phyloP scores from a whole-genome alignment of 2,329 filamentous ascomycete genomes.

The Biscogniauxia marginata region DNA sequence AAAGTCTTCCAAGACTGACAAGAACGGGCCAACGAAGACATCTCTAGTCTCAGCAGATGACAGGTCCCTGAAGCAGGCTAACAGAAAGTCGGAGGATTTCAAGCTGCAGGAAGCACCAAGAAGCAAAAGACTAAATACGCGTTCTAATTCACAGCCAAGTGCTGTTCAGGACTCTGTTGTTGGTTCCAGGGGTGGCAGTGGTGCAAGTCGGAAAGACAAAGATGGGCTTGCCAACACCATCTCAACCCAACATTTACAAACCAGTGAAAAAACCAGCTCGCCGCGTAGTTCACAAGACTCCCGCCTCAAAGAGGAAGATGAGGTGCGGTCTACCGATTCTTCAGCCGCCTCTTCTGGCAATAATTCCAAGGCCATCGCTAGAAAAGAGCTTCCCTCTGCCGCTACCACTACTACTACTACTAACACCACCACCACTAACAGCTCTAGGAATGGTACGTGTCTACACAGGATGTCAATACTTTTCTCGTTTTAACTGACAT shows the following conservation, averaged over 20 bases:
- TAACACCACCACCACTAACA: background rate
- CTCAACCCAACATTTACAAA: slow-evolving; percentile 32
- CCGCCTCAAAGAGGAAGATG: slow-evolving; percentile 55
- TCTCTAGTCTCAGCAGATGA: slow-evolving; percentile 39
- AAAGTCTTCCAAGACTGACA: slow-evolving; percentile 41
- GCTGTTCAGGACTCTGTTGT: slow-evolving; percentile 38
- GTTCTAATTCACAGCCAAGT: slow-evolving; percentile 45
- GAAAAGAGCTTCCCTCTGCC: slow-evolving; percentile 60
- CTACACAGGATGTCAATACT: slow-evolving; percentile 9
- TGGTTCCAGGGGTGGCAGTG: slow-evolving; percentile 38
- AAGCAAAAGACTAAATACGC: slow-evolving; percentile 49
- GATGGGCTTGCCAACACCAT: slow-evolving; percentile 23
- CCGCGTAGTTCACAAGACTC: slow-evolving; percentile 60
- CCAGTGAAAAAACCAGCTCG: slow-evolving; percentile 38
- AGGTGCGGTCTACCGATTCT: slow-evolving; percentile 45
- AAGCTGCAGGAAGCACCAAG: slow-evolving; percentile 80
- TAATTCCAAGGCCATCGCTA: slow-evolving; percentile 51
- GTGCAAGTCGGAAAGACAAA: slow-evolving; percentile 37
- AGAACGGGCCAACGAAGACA: slow-evolving; percentile 32
- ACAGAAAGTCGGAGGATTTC: slow-evolving; percentile 59
- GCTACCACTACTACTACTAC: slow-evolving; percentile 11
- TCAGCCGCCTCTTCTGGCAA: slow-evolving; percentile 40
- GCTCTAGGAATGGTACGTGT: slow-evolving; percentile 44
- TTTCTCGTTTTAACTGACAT: slow-evolving; percentile 16
- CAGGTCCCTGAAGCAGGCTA: slow-evolving; percentile 36